Evolutionary conservation across 768 basidiomycete species (phyloP), one percentile per base, ranked within the genome.

Genomic region (Lactarius sp.): DNA sequence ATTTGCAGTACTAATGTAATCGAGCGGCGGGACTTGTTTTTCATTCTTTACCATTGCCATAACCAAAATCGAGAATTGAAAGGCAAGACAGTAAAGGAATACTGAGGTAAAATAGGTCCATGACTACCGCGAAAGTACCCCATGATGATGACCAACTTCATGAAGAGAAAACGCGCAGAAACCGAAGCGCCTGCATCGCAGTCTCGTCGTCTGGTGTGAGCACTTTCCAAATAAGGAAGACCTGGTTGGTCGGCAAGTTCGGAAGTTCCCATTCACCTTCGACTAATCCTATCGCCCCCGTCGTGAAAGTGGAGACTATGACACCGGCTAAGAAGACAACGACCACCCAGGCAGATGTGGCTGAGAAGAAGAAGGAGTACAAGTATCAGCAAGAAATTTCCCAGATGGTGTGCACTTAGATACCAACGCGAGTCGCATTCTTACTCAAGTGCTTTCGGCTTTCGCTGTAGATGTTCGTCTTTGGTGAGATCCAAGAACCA

Each of bases 401-500:
- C 8, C 93, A 96, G 74, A 97, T 97, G 94, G 92, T 90, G 51
- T 41, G 76, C 67, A 9, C 22, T 31, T 27, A 44, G 14, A 41
- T 20, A 16, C 42, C 37, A 56, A 22, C 4, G n/a, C 36, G 13
- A n/a, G n/a, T 14, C 46, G 16, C 22, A 60, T 44, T 57, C 42
- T 52, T 36, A 31, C 14, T 46, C 36, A 56, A 50, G 27, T 56
- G 49, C 58, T 39, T 31, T 52, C 42, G 36, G 47, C 33, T 18
- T 31, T 39, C 31, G 51, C 56, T 36, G 34, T 65, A 94, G 92
- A 94, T 97, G 92, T 97, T 96, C 71, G 95, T 97, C 50, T 96
- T 97, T 74, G 94, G 94, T 9, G 94, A 95, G 76, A 90, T 96
- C 3, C 90, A 94, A 72, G 93, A 96, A 62, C 92, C 94, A 2